Evolutionary conservation across 306 rosid species (phyloP), one percentile per base, ranked within the genome.

Genomic region (Cyclanthera cordifolia): DNA sequence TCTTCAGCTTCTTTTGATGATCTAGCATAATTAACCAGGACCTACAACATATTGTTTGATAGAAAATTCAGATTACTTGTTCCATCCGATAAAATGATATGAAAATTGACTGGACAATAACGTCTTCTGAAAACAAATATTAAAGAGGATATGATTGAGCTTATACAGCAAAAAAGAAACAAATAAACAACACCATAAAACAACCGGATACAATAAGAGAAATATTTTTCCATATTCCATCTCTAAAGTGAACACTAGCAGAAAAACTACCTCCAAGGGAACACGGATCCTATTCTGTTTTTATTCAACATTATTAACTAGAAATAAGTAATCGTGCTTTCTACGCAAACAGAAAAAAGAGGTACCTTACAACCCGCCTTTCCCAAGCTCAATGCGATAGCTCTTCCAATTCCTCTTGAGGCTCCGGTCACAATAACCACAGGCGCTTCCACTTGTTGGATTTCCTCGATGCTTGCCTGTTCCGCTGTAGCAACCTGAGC

Each of bases 1-100:
- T 93, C 95, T 75, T 87, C 98, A 1, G 95, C 98, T 82, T 86
- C 98, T 85, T 85, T 85, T 71, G 96, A 84, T 34, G 94, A 93
- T 72, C 98, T 89, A 46, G 95, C 98, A 39, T 93, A 93, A 77
- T 93, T 89, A 49, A 93, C 89, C 67, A 93, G 82, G 60, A 93
- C 96, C 96, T 93, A 78, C 34, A 64, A 73, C 72, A 67, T 50
- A 23, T 59, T 45, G 63, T 49, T 55, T 63, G 53, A 76, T 39
- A 24, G 23, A 69, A 67, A 52, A 24, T 53, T 72, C 73, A 54
- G 30, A 51, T 28, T 49, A 11, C 41, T 14, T 14, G 30, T 47
- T 48, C 27, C 6, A 47, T 21, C 24, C 27, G 53, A 72, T 72
- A 17, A 27, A 45, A 46, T 4, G 25, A 71, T 41, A 39, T 8